Base-by-base conservation (phyloP, 192 early-diverging fungal species). In the Coemansia sp. region DNA sequence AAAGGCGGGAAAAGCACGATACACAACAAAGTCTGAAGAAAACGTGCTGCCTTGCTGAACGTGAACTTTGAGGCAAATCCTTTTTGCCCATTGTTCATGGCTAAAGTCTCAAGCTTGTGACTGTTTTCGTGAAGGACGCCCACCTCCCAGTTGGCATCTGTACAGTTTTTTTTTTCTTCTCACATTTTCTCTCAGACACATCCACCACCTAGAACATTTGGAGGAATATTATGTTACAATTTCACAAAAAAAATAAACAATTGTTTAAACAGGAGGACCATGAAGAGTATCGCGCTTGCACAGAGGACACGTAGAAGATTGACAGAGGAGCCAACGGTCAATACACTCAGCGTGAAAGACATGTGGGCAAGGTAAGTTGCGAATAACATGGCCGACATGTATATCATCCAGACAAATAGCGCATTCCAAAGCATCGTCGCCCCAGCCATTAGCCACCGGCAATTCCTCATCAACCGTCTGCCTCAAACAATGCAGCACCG, bases 251-350 rank as follows among this genome's bases (percentile, higher is more conserved):
- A 62, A 27, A 5, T 19, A 21, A 11, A 39, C 10, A 12, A 62
- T 0, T 15, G 39, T n/a, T 48, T 21, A 48, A 21, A 21, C 46
- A 1, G 50, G 51, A 1, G 29, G 32, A 3, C 50, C 42, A 61
- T 8, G 34, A 25, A 70, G 67, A 1, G 78, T 82, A 61, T 85
- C 84, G 21, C 72, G 64, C 32, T 80, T 84, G 37, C 85, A 86
- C 14, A 84, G 41, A 14, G 85, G 85, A 58, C 85, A 86, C 21
- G 72, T 68, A 7, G 81, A 77, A 6, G 77, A 76, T 41, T 86
- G 80, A 57, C 55, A 66, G 2, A 77, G 58, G 23, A 86, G 76
- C 85, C 85, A 86, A 42, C 73, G 72, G 44, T 86, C 85, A 38
- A 86, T 76, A 38, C 85, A 86, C 15, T 29, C 51, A 34, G 64